Evolutionary conservation across 2,329 filamentous ascomycete genomes (phyloP), one percentile per base, ranked within the genome.

Genomic region (Colletotrichum spaethianum): DNA sequence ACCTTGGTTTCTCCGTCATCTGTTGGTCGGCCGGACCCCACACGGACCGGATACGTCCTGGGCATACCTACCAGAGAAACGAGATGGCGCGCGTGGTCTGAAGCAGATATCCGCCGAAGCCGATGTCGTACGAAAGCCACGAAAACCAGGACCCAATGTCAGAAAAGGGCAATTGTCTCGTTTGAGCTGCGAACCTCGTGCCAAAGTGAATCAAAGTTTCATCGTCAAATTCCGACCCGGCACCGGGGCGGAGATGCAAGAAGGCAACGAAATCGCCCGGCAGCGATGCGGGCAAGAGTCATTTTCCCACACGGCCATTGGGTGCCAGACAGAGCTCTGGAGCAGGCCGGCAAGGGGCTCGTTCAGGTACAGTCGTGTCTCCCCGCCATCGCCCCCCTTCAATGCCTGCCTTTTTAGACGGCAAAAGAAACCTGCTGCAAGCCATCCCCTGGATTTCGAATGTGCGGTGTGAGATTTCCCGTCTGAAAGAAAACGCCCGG

Each of bases 391-490:
- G 5, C 23, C 20, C 68, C 56, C 40, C 53, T 23, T 20, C 31
- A n/a, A 33, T 55, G 31, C 59, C 42, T 20, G 59, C 42, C 57
- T 26, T 55, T n/a, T 31, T 60, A 42, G n/a, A 64, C 53, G 31
- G 70, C 65, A 70, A 72, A 70, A 64, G 65, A 70, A 72, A 72
- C 59, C 46, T 56, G 65, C 69, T 63, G 69, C 69, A 72, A 59
- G 65, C 65, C 59, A 63, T 63, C 31, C 60, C 60, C 66, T 64
- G 46, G 55, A 40, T 64, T 31, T 63, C 38, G 65, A 72, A 72
- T 69, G 68, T 72, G 70, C 70, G 70, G 70, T 72, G 70, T 72
- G 70, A 70, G 66, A 70, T 70, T 72, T 70, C 61, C 36, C 56
- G 38, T 70, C 44, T 69, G 70, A 50, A 70, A 53, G 63, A 63